Percentiles rank a stretch among this genome's conserved stretches.
phyloP scores from a whole-genome alignment of 495 filamentous ascomycete species.

The Penicillium dipodomyicola region DNA sequence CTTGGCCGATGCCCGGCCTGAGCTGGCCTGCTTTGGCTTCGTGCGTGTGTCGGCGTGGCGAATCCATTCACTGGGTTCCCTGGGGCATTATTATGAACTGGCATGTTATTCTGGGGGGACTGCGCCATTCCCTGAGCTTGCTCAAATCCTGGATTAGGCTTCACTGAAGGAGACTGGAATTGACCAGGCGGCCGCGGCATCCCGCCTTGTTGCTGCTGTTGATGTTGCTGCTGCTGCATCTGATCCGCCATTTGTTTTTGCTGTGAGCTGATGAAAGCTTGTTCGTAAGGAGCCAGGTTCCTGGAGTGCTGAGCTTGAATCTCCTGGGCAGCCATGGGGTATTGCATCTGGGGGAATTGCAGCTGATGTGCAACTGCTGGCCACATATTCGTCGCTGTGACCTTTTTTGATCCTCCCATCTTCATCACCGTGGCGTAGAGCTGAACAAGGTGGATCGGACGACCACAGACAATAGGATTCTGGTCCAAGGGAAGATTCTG shows the following conservation, averaged over 20 bases:
- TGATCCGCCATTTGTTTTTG: constrained; percentile 52
- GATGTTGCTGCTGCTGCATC: constrained; percentile 54
- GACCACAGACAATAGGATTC: constrained; percentile 67
- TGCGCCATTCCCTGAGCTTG: constrained; percentile 34
- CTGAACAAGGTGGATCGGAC: constrained; percentile 65
- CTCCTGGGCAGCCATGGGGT: constrained; percentile 63
- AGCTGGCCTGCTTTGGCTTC: constrained; percentile 39
- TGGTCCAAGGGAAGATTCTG: constrained; percentile 66
- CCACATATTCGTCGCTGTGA: constrained; percentile 69
- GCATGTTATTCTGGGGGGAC: constrained; percentile 37
- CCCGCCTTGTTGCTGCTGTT: constrained; percentile 45
- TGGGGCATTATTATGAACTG: constrained; percentile 36
- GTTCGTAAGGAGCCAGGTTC: constrained; percentile 72
- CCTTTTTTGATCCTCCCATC: constrained; percentile 73
- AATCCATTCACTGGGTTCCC: constrained; percentile 41
- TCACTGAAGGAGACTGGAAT: constrained; percentile 40
- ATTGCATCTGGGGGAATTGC: constrained; percentile 63
- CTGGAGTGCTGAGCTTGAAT: constrained; percentile 69
- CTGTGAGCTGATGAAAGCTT: constrained; percentile 61
- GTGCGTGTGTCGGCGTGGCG: constrained; percentile 40
- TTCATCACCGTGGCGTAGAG: constrained; percentile 75
- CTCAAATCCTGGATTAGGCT: constrained; percentile 35
- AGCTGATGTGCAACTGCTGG: constrained; percentile 63
- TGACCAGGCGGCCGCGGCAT: constrained; percentile 37
- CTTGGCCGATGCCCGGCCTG: constrained; percentile 39